Evolutionary conservation across 106 monocot genomes (phyloP).

Genomic region (Alisma plantagoaquatica): DNA sequence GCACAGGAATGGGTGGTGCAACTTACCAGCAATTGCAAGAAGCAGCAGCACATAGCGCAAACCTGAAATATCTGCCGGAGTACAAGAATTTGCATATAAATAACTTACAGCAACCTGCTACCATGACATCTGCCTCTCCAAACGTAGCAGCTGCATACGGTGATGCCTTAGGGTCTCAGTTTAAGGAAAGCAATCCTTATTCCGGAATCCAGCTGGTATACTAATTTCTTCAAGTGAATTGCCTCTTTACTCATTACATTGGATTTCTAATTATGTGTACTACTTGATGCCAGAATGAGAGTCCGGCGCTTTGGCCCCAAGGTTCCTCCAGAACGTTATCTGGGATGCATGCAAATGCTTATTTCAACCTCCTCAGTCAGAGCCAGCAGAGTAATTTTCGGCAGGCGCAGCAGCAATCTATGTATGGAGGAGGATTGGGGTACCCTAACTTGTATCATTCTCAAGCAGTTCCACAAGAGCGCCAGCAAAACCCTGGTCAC

Average conservation of each 20-base stretch:
- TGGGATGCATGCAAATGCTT: slow-evolving; percentile 42
- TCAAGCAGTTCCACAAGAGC: slow-evolving; percentile 35
- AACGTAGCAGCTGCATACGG: slow-evolving; percentile 47
- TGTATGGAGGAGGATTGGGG: slow-evolving; percentile 34
- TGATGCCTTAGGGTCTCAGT: slow-evolving; percentile 53
- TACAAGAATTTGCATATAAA: slow-evolving; percentile 49
- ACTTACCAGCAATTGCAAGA: slow-evolving; percentile 69
- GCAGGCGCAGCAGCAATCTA: slow-evolving; percentile 60
- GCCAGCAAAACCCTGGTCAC: slow-evolving; percentile 35
- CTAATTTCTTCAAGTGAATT: neutral
- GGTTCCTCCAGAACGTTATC: slow-evolving; percentile 58
- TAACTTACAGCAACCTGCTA: slow-evolving; percentile 49
- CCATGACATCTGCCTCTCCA: slow-evolving; percentile 23
- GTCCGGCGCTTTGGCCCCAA: slow-evolving; percentile 62
- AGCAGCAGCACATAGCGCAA: slow-evolving; percentile 22
- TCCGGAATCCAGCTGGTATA: slow-evolving; percentile 46
- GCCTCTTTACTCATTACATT: neutral
- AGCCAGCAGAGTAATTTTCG: slow-evolving; percentile 49
- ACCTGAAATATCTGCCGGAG: slow-evolving; percentile 62
- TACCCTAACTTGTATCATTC: slow-evolving; percentile 68
- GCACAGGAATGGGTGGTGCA: slow-evolving; percentile 35
- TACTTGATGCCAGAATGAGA: slow-evolving; percentile 36
- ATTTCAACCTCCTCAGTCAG: slow-evolving; percentile 60
- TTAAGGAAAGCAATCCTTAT: slow-evolving; percentile 61
- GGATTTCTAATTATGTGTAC: no score